Evolutionary conservation across 148 eudicot genomes (phyloP).

Genomic region (Camellia granthamiana): DNA sequence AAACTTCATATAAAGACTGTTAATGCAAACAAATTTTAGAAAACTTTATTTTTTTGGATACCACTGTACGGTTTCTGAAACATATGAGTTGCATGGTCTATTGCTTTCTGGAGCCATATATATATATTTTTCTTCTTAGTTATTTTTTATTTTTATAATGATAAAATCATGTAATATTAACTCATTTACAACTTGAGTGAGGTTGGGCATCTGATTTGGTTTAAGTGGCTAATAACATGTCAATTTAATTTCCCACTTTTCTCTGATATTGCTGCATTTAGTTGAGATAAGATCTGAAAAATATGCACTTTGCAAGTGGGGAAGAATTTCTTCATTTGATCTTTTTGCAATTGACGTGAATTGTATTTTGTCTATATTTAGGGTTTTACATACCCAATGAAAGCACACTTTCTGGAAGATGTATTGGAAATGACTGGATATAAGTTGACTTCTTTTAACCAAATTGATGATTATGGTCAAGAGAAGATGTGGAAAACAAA

Average conservation of each 20-base stretch:
- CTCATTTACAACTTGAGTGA: not conserved
- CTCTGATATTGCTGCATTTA: not conserved
- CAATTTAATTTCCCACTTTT: not conserved
- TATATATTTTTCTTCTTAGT: not conserved
- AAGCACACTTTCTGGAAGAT: conserved; percentile 90
- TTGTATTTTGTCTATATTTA: conserved; percentile 25
- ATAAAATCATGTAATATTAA: not conserved
- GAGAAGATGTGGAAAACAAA: conserved; percentile 98
- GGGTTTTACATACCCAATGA: conserved; percentile 95
- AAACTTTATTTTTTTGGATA: not conserved
- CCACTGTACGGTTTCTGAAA: not conserved
- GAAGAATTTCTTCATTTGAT: not conserved
- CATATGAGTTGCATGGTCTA: not conserved
- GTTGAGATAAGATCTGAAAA: conserved; percentile 5
- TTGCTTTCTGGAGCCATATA: not conserved
- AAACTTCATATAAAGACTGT: not conserved
- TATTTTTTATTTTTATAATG: not conserved
- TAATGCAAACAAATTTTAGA: not conserved
- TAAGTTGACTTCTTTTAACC: conserved; percentile 90
- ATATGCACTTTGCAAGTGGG: not conserved
- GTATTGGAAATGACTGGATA: conserved; percentile 88
- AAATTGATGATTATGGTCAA: conserved; percentile 98
- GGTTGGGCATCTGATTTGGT: not conserved
- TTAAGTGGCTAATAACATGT: not conserved
- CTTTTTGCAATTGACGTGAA: not conserved